phyloP scores from a whole-genome alignment of 2,329 filamentous ascomycete genomes.

The Fusarium sp. region DNA sequence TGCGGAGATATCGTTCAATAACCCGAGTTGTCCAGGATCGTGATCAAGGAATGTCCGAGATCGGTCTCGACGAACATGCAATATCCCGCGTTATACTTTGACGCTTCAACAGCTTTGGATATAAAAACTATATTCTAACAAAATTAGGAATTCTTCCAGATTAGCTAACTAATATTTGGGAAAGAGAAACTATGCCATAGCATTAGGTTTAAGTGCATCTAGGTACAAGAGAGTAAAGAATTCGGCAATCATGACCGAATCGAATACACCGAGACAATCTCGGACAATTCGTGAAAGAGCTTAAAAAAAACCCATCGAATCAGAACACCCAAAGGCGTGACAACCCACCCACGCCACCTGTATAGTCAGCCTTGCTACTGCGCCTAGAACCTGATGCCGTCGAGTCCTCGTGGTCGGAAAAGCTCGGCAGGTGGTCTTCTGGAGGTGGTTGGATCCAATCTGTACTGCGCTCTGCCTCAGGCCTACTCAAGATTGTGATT shows the following conservation, averaged over 20 bases:
- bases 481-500: background rate
- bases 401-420: background rate
- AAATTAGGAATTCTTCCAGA: too few relatives aligned
- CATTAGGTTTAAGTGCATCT: too few relatives aligned
- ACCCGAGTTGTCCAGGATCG: background rate
- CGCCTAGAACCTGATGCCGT: background rate
- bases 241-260: too few relatives aligned
- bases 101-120: too few relatives aligned
- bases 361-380: background rate
- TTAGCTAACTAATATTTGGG: too few relatives aligned
- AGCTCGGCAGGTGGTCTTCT: background rate
- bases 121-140: too few relatives aligned
- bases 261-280: background rate
- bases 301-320: background rate
- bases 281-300: background rate
- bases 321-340: slow-evolving; percentile 6
- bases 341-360: background rate
- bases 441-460: background rate
- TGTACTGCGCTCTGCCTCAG: background rate
- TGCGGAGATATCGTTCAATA: background rate
- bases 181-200: too few relatives aligned
- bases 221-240: too few relatives aligned
- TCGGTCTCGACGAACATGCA: background rate
- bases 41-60: background rate
- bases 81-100: background rate